Percentiles rank a stretch among this genome's conserved stretches.
phyloP scores from a whole-genome alignment of 306 rosid species.

The Potentilla sterilis region DNA sequence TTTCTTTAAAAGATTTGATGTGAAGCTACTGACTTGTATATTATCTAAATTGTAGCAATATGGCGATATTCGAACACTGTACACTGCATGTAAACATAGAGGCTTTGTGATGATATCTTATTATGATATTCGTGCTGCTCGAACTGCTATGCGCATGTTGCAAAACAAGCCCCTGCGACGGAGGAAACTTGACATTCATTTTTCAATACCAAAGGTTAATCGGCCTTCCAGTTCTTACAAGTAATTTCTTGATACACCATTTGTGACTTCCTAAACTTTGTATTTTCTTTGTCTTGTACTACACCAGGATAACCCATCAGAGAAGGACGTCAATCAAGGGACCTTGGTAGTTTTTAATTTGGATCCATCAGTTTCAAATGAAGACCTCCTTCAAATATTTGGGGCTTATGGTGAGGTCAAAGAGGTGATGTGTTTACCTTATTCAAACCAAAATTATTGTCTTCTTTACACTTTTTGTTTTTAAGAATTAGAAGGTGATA shows the following conservation, averaged over 20 bases:
- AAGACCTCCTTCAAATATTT: slow-evolving; percentile 82
- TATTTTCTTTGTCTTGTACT: slow-evolving; percentile 16
- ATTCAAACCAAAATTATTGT: neutral
- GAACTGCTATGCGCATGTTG: slow-evolving; percentile 86
- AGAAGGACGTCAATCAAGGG: slow-evolving; percentile 91
- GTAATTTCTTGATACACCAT: slow-evolving; percentile 13
- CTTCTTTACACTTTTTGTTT: neutral
- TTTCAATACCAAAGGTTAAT: slow-evolving; percentile 90
- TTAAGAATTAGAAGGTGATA: neutral
- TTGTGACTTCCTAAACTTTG: slow-evolving; percentile 7
- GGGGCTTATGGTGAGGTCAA: slow-evolving; percentile 93
- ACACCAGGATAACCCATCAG: slow-evolving; percentile 84
- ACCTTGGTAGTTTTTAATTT: slow-evolving; percentile 91
- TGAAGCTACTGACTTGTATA: neutral
- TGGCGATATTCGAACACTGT: slow-evolving; percentile 86
- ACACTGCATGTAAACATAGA: slow-evolving; percentile 90
- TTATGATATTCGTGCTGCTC: slow-evolving; percentile 93
- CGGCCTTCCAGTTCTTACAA: slow-evolving; percentile 8
- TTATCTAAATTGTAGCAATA: slow-evolving; percentile 58
- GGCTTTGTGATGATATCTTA: slow-evolving; percentile 98
- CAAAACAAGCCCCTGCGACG: slow-evolving; percentile 90
- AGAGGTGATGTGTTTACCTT: slow-evolving; percentile 57
- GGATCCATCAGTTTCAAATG: slow-evolving; percentile 90
- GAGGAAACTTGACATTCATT: slow-evolving; percentile 91
- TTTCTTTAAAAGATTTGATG: neutral